Base-by-base conservation (phyloP, 1,284 basidiomycete genomes). In the Taiwanofungus camphoratus region DNA sequence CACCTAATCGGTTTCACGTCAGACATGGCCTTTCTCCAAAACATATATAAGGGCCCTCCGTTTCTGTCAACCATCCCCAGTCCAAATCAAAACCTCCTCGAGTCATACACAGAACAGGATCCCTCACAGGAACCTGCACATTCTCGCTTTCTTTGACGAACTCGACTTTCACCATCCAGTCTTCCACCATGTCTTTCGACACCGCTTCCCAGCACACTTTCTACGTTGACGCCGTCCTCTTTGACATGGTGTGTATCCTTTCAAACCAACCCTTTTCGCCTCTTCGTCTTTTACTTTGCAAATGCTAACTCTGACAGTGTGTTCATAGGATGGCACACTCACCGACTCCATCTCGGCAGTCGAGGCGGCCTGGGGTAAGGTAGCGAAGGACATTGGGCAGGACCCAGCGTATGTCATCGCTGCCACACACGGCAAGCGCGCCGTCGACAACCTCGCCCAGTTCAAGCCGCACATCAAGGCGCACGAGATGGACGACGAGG, bases 351-450 rank as follows among this genome's bases (percentile, higher is more conserved):
- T 87, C 57, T 68, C 78, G 19, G 85, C 86, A 7, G 82, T 87
- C 50, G 86, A 88, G 61, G 82, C 82, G 5, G 86, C 86, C 5
- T 88, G 86, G 86, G 76, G 76, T 26, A 81, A 80, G 53, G 83
- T 88, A 39, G 85, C 86, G 2, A 67, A 67, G 33, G 81, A 85
- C 59, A 74, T 85, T 36, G 79, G 78, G 41, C 74, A 79, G 60
- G 79, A 84, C 61, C 80, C 79, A 9, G 67, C 65, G 46, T 70
- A 74, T 44, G 78, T 84, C 48, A 83, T 83, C 57, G 76, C 76
- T 23, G 82, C 82, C 31, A 87, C 85, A 11, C 86, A 88, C 60
- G 86, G 86, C 56, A 82, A 86, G 58, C 79, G 76, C 47, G 76
- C 74, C 18, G 70, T 75, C 55, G 76, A 78, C 65, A 78, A 65